Conservation (phyloP, 2,329 filamentous ascomycete genomes). For the Fonsecaea erecta region DNA sequence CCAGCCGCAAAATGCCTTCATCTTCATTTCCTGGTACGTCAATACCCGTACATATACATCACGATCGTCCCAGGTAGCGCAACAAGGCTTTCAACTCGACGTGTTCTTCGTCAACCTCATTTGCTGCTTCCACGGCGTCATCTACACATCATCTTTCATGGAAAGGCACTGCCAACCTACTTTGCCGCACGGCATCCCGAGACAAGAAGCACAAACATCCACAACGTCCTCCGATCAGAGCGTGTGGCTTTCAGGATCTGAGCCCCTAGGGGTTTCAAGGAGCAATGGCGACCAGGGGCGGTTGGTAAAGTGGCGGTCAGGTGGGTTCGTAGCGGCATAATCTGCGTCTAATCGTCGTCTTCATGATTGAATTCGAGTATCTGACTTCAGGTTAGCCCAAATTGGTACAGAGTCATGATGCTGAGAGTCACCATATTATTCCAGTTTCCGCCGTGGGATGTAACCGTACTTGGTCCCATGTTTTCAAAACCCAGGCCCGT, state of each 20-base stretch:
- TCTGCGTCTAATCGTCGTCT: slow-evolving; percentile 18
- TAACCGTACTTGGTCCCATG: slow-evolving; percentile 68
- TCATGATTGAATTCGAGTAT: slow-evolving; percentile 24
- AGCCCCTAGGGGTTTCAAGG: background rate
- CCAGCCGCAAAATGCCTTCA: background rate
- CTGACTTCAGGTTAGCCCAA: slow-evolving; percentile 9
- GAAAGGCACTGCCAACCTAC: background rate
- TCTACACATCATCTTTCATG: background rate
- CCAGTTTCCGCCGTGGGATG: slow-evolving; percentile 81
- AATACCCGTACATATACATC: background rate
- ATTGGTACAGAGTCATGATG: background rate
- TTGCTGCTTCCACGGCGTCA: background rate
- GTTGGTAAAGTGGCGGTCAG: background rate
- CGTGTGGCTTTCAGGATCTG: background rate
- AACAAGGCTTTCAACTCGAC: background rate
- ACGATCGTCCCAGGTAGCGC: background rate
- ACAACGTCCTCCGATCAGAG: background rate
- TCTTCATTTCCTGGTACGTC: background rate
- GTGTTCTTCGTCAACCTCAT: background rate
- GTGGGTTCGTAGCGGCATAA: background rate
- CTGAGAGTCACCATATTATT: slow-evolving; percentile 70
- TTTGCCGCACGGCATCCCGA: background rate
- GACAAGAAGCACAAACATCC: background rate
- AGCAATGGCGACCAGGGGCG: background rate
- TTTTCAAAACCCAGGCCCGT: slow-evolving; percentile 74